A percentile compares a stretch with the other conserved stretches of the same genome.
Conservation (phyloP, 805 yeast species). For the Nakazawaea laoshanensis region DNA sequence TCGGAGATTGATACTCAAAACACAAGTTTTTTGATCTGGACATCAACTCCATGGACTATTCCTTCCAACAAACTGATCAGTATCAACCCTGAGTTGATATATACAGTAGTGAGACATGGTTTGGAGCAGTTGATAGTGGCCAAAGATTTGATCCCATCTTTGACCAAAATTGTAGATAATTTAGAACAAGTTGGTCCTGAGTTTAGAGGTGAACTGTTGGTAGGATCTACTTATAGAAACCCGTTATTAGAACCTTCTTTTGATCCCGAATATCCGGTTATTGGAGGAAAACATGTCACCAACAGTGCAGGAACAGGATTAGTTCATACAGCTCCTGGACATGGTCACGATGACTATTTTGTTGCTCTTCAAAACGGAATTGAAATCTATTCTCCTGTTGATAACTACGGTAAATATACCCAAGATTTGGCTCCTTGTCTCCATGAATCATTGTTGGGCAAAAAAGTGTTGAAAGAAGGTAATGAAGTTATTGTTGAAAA, state of each 20-base stretch:
- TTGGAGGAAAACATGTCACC: conserved; percentile 79
- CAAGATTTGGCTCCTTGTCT: conserved; percentile 35
- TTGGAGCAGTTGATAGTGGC: conserved; percentile 51
- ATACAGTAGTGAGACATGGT: conserved; percentile 30
- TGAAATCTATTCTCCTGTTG: conserved; percentile 68
- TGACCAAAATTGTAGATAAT: conserved; percentile 24
- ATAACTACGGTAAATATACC: conserved; percentile 62
- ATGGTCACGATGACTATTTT: conserved; percentile 88
- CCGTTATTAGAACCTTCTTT: conserved; percentile 36
- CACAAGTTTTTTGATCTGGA: conserved; percentile 66
- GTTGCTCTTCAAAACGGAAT: conserved; percentile 54
- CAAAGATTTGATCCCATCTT: conserved; percentile 30
- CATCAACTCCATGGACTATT: conserved; percentile 98
- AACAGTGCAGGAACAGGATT: conserved; percentile 84
- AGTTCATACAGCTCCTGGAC: conserved; percentile 97
- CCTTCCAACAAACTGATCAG: conserved; percentile 83
- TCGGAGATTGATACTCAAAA: conserved; percentile 1
- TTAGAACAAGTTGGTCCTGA: conserved; percentile 6
- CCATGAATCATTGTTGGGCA: conserved; percentile 36
- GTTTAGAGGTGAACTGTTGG: conserved; percentile 30
- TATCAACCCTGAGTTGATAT: conserved; percentile 47
- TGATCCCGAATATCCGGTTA: conserved; percentile 39
- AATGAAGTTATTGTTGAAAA: conserved; percentile 34
- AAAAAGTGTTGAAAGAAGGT: conserved; percentile 57
- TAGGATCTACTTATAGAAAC: conserved; percentile 40